Evolutionary conservation across 1,139 yeast species (phyloP).

Genomic region (Lodderomyces parapsilosis): DNA sequence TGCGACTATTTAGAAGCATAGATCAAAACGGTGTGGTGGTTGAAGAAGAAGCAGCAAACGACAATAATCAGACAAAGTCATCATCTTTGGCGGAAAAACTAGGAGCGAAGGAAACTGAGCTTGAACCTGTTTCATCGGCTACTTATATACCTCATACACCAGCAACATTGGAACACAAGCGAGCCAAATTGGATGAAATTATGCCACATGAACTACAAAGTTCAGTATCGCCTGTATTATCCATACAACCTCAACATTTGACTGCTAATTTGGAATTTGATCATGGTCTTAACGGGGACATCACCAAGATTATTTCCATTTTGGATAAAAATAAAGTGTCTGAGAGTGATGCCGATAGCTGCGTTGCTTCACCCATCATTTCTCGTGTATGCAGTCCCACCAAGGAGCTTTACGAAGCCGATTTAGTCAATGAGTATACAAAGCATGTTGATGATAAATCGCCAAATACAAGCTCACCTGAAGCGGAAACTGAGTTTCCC

Average conservation of each 20-base stretch:
- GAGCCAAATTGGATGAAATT: conserved; percentile 3
- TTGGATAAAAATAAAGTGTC: conserved; percentile 5
- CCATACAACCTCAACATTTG: conserved; percentile 26
- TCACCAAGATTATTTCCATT: conserved; percentile 23
- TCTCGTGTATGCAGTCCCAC: conserved; percentile 13
- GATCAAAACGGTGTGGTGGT: conserved; percentile 7
- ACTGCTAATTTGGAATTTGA: conserved; percentile 41
- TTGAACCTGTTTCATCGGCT: conserved; percentile 33
- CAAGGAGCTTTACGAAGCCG: conserved; percentile 3
- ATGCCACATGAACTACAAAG: conserved; percentile 7
- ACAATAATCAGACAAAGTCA: background rate
- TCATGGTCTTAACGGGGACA: conserved; percentile 29
- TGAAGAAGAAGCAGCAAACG: conserved; percentile 5
- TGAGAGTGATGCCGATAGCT: conserved; percentile 6
- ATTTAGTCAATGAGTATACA: background rate
- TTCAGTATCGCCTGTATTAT: conserved; percentile 10
- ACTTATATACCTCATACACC: conserved; percentile 36
- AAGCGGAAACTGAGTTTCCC: conserved; percentile 36
- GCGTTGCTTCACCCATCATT: conserved; percentile 5
- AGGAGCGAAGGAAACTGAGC: conserved; percentile 5
- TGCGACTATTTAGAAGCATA: conserved; percentile 28
- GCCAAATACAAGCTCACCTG: background rate
- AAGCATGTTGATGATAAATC: background rate
- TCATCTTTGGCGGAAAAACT: conserved; percentile 6
- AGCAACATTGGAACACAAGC: conserved; percentile 9